These are phyloP conservation scores for Hemileccinum rubropunctum DNA, from an alignment of 768 basidiomycete genomes.

Conservation along the genomic window DNA sequence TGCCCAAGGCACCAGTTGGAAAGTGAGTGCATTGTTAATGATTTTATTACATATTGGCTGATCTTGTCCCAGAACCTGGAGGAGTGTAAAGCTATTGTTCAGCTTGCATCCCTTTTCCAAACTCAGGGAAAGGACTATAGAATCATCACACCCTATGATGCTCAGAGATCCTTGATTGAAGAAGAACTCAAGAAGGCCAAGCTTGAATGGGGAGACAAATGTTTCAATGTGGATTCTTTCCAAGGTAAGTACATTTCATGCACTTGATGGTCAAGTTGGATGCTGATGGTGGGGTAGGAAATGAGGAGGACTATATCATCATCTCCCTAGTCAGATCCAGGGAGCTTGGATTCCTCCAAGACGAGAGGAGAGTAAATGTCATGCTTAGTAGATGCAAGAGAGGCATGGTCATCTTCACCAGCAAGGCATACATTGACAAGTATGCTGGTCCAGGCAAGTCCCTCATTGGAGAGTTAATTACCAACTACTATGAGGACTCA, in stretches of 20 bases:
- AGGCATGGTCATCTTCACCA: slow-evolving; percentile 75
- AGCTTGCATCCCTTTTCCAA: slow-evolving; percentile 58
- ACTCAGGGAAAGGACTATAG: slow-evolving; percentile 46
- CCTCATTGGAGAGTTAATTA: slow-evolving; percentile 40
- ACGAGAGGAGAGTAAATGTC: slow-evolving; percentile 74
- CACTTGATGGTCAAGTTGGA: background rate
- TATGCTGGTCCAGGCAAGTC: slow-evolving; percentile 47
- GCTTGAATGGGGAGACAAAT: slow-evolving; percentile 62
- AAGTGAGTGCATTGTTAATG: slow-evolving; percentile 25
- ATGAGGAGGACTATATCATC: slow-evolving; percentile 78
- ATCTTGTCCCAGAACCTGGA: slow-evolving; percentile 47
- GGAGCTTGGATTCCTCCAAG: slow-evolving; percentile 65
- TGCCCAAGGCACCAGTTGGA: slow-evolving; percentile 36
- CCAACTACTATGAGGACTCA: slow-evolving; percentile 26
- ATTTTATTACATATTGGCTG: background rate
- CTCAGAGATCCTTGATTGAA: slow-evolving; percentile 63
- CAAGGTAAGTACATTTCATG: slow-evolving; percentile 51
- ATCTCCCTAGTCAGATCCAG: slow-evolving; percentile 67
- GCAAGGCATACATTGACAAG: slow-evolving; percentile 55
- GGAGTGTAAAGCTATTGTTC: slow-evolving; percentile 56
- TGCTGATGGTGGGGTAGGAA: slow-evolving; percentile 46
- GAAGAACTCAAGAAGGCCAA: slow-evolving; percentile 44
- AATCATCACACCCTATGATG: slow-evolving; percentile 83
- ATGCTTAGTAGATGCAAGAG: slow-evolving; percentile 81
- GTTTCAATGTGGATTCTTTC: slow-evolving; percentile 78